These are phyloP conservation scores for Penicillium palitans DNA, from an alignment of 2,329 filamentous ascomycete species.

Conservation along the genomic window DNA sequence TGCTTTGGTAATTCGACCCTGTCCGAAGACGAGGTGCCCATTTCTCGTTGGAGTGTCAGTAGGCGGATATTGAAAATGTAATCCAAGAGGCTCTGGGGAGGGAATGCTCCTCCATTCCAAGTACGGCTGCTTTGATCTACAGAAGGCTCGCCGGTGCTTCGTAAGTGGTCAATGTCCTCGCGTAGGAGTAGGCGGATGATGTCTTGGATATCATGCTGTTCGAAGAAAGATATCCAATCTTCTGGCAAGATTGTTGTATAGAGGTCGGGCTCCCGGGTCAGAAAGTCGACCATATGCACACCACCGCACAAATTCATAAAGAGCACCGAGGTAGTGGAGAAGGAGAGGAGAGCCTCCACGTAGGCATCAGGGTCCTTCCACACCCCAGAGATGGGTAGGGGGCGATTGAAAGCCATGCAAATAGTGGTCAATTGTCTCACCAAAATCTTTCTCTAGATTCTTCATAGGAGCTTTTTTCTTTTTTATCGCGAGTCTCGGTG, in stretches of 20 bases:
- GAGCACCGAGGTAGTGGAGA: constrained; percentile 70
- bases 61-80: constrained; percentile 73
- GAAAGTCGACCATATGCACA: constrained; percentile 96
- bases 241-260: constrained; percentile 74
- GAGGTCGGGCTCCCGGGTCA: constrained; percentile 79
- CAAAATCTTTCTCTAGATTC: not conserved
- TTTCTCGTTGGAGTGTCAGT: constrained; percentile 63
- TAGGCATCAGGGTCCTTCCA: constrained; percentile 75
- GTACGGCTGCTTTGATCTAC: constrained; percentile 17
- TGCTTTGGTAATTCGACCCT: constrained; percentile 62
- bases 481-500: too few relatives aligned
- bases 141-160: constrained; percentile 12
- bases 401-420: constrained; percentile 50
- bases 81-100: constrained; percentile 61
- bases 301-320: constrained; percentile 92
- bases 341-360: constrained; percentile 72
- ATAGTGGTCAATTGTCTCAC: not conserved
- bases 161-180: constrained; percentile 62
- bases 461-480: too few relatives aligned
- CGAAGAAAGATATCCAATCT: constrained; percentile 80
- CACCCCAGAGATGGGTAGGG: constrained; percentile 68
- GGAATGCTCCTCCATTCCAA: constrained; percentile 48
- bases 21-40: constrained; percentile 7
- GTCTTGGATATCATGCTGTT: constrained; percentile 67
- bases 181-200: constrained; percentile 80